Evolutionary conservation across 163 green algal genomes (phyloP), one percentile per base, ranked within the genome.

Genomic region (Scenedesmus sp.): DNA sequence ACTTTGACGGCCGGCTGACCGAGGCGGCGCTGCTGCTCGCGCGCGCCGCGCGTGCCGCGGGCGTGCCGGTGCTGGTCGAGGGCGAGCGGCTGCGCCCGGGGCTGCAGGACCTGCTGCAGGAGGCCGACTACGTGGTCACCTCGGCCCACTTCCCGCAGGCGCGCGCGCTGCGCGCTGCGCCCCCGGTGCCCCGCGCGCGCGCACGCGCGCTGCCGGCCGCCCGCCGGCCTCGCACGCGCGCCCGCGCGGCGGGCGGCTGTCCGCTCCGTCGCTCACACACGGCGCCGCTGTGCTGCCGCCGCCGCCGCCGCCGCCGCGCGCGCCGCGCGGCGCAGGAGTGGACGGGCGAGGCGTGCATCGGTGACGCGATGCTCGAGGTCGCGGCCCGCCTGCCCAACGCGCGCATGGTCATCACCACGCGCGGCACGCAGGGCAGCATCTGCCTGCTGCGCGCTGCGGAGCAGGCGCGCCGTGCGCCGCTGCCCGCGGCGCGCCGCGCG

Each of bases 1-100:
- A 97, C 87, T 99, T 99, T 88, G 96, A 99, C 66, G 96, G 95
- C 0, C 85, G 96, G 3, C 88, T 98, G 11, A 93, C 95, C 4
- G 96, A 98, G 65, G 89, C 90, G 2, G 95, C 96, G 0, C 17
- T 98, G 33, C 44, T 89, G 47, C 70, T 99, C 34, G 94, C 93
- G 29, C 51, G 76, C 3, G 81, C 66, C n/a, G 93, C 92, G 18
- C 70, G 82, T 24, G 31, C 47, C 6, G 72, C 53, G 22, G 69
- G 76, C 3, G 60, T 86, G 26, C 77, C 80, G 18, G 86, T 97
- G 42, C 82, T 98, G 26, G 93, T 98, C 54, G 94, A 98, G 76
- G 96, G 87, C 0, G 96, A 99, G 88, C 81, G 94, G 45, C 84
- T 96, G 77, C 84, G 96, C 14, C 91, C 93, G 4, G 79, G 84